Conservation (phyloP, 2,329 filamentous ascomycete species). For the Diplodia intermedia region DNA sequence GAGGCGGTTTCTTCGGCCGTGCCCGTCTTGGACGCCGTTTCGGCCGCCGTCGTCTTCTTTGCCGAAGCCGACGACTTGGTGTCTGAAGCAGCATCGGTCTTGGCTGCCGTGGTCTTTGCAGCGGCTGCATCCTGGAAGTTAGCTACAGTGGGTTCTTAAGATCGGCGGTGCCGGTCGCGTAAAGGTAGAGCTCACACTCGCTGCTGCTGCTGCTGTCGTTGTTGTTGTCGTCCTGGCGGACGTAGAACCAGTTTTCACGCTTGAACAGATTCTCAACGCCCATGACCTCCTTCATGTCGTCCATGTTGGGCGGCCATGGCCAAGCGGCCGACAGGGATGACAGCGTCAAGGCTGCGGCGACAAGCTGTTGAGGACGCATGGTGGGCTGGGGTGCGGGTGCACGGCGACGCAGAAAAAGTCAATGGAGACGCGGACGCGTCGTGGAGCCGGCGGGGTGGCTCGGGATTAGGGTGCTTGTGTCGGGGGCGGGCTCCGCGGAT, state of each 20-base stretch:
- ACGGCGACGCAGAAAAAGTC: conserved; percentile 8
- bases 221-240: not conserved
- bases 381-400: conserved; percentile 17
- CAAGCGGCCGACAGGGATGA: conserved; percentile 47
- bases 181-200: conserved; percentile 18
- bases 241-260: conserved; percentile 24
- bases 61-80: conserved; percentile 19
- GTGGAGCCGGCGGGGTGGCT: conserved; percentile 10
- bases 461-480: not conserved
- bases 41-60: conserved; percentile 3
- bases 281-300: conserved; percentile 30
- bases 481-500: conserved; percentile 19
- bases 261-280: conserved; percentile 27
- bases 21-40: conserved; percentile 21
- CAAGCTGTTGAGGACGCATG: conserved; percentile 50
- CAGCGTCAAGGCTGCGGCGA: conserved; percentile 48
- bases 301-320: conserved; percentile 34
- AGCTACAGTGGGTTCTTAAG: not conserved
- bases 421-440: conserved; percentile 24
- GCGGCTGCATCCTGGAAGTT: not conserved
- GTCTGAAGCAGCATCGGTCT: conserved; percentile 1
- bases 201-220: not conserved
- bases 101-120: not conserved
- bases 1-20: not conserved
- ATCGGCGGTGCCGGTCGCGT: not conserved